Conservation (phyloP, 1,284 basidiomycete species). For the Singerocomus inundabilis region DNA sequence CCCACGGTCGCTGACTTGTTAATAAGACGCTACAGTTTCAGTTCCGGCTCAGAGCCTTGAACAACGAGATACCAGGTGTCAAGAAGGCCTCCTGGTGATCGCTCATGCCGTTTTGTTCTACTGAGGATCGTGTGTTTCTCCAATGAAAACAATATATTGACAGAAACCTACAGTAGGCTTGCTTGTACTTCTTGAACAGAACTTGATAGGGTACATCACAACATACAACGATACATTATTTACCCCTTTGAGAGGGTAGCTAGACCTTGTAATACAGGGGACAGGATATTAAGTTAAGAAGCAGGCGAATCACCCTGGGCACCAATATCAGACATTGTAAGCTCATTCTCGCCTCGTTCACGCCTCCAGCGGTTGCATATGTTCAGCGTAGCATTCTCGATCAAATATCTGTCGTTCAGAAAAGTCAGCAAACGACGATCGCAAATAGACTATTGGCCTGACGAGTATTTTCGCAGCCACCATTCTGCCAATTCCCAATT, state of each 20-base stretch:
- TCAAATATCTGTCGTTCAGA: constrained; percentile 53
- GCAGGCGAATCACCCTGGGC: constrained; percentile 42
- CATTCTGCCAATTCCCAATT: constrained; percentile 88
- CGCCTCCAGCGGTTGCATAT: constrained; percentile 75
- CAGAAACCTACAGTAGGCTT: background rate
- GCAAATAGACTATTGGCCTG: background rate
- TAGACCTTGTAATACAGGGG: constrained; percentile 18
- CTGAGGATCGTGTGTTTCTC: background rate
- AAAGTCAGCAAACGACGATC: constrained; percentile 2
- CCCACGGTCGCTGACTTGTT: background rate
- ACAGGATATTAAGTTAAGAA: constrained; percentile 18
- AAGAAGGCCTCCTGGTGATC: constrained; percentile 85
- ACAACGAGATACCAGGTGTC: constrained; percentile 81
- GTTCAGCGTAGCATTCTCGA: constrained; percentile 61
- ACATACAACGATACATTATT: constrained; percentile 12
- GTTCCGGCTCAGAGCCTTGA: constrained; percentile 81
- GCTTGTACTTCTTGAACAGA: background rate
- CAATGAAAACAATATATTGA: background rate
- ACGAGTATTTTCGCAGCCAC: constrained; percentile 76
- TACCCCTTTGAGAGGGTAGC: background rate
- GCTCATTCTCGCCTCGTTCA: constrained; percentile 68
- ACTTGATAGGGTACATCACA: background rate
- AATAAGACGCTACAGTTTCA: constrained; percentile 60
- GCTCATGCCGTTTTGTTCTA: background rate
- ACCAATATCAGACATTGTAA: constrained; percentile 55